Conservation (phyloP, 495 filamentous ascomycete genomes). For the Hyphodiscus hymeniophilus region DNA sequence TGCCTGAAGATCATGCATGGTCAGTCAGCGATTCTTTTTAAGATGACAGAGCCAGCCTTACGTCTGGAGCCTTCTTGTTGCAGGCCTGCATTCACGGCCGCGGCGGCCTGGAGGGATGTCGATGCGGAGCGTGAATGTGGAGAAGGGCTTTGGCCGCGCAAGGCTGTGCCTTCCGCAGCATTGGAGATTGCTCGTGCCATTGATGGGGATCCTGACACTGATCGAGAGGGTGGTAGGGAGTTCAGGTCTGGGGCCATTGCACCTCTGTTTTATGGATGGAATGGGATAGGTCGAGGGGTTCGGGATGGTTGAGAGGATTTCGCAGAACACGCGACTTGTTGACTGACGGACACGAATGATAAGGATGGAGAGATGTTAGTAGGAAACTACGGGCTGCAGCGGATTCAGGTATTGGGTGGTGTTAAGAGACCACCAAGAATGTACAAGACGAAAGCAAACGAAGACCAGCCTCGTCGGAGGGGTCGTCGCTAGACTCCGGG, state of each 20-base stretch:
- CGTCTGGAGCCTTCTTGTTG: slow-evolving; percentile 52
- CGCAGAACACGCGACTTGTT: neutral
- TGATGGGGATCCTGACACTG: slow-evolving; percentile 33
- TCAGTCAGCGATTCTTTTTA: slow-evolving; percentile 2
- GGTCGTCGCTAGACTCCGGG: too few relatives aligned
- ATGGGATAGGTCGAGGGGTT: neutral
- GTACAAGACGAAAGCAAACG: too few relatives aligned
- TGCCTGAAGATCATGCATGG: slow-evolving; percentile 43
- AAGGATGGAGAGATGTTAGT: neutral
- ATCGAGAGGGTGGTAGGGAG: slow-evolving; percentile 56
- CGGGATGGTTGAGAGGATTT: neutral
- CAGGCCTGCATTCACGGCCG: slow-evolving; percentile 61
- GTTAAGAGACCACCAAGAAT: too few relatives aligned
- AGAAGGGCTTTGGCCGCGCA: slow-evolving; percentile 37
- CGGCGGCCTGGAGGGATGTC: slow-evolving; percentile 57
- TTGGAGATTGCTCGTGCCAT: slow-evolving; percentile 30
- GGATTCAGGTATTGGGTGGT: neutral
- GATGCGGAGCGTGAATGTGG: slow-evolving; percentile 52
- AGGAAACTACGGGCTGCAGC: too few relatives aligned
- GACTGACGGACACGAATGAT: too few relatives aligned
- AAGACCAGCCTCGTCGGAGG: too few relatives aligned
- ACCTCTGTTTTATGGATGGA: slow-evolving; percentile 2
- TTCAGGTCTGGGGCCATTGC: slow-evolving; percentile 64
- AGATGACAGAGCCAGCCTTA: slow-evolving; percentile 16
- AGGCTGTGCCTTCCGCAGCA: slow-evolving; percentile 23